These are phyloP conservation scores for Hanseniaspora mollemarum DNA, from an alignment of 805 yeast species.

Conservation along the genomic window DNA sequence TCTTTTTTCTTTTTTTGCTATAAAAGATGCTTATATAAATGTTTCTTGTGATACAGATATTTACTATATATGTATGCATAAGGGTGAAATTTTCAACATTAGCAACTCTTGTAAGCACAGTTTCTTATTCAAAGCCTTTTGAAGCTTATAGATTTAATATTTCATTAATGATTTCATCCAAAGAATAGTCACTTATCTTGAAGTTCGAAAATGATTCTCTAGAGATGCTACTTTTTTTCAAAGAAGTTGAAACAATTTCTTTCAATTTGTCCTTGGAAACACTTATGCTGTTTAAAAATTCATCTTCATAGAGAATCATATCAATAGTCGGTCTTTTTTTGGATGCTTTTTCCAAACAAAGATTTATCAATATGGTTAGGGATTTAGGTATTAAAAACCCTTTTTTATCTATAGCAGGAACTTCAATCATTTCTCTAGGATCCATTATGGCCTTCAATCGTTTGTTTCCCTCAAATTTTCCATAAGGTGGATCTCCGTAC, in stretches of 20 bases:
- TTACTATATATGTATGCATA: too few relatives aligned
- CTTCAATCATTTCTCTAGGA: slow-evolving; percentile 60
- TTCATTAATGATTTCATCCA: slow-evolving; percentile 41
- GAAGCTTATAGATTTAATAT: slow-evolving; percentile 42
- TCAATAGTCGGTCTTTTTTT: slow-evolving; percentile 50
- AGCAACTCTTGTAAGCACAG: too few relatives aligned
- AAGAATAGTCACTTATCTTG: slow-evolving; percentile 19
- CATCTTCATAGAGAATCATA: slow-evolving; percentile 43
- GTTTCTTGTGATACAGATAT: too few relatives aligned
- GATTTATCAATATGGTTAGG: slow-evolving; percentile 57
- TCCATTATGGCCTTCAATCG: slow-evolving; percentile 76
- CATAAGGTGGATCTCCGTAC: slow-evolving; percentile 88
- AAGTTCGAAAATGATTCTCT: background rate
- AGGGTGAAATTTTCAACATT: too few relatives aligned
- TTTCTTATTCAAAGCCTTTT: too few relatives aligned
- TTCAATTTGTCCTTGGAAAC: slow-evolving; percentile 56
- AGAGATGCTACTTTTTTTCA: background rate
- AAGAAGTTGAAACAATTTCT: slow-evolving; percentile 40
- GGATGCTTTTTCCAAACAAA: slow-evolving; percentile 66
- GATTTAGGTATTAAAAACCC: slow-evolving; percentile 54
- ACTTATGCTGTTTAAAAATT: slow-evolving; percentile 63
- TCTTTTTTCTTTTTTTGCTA: too few relatives aligned
- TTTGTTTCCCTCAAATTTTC: slow-evolving; percentile 61
- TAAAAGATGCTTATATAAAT: too few relatives aligned
- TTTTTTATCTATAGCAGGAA: slow-evolving; percentile 52